Conservation (phyloP, 345 rosid species). For the Eucalyptus cloeziana region DNA sequence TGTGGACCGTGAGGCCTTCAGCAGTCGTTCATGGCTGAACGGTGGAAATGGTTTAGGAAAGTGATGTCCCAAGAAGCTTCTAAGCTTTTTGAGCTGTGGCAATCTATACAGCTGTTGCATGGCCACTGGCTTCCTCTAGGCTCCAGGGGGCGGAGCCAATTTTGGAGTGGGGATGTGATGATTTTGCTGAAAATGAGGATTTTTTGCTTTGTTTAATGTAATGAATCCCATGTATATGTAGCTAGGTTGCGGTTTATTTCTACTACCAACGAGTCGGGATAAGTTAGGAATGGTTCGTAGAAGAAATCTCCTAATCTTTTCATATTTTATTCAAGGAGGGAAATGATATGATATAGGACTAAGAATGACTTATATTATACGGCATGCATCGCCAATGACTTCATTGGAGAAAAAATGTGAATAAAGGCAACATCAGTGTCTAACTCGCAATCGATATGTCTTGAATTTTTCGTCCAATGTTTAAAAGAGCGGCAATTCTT, state of each 20-base stretch:
- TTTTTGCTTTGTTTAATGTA: not conserved
- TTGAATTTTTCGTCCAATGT: not conserved
- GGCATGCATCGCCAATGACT: not conserved
- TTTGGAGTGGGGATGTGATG: not conserved
- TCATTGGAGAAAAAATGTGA: not conserved
- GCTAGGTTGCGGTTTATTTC: not conserved
- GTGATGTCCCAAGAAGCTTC: not conserved
- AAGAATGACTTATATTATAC: not conserved
- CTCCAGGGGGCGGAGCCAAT: not conserved
- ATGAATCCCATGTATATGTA: not conserved
- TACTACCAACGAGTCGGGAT: not conserved
- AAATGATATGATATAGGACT: not conserved
- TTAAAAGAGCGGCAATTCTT: not conserved
- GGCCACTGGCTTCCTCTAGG: not conserved
- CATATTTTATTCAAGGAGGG: not conserved
- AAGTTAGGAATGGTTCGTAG: not conserved
- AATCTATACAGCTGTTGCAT: not conserved
- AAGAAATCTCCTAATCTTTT: not conserved
- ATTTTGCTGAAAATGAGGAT: not conserved
- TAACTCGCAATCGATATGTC: not conserved
- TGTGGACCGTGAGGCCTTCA: conserved; percentile 17
- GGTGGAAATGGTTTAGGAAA: not conserved
- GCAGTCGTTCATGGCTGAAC: conserved; percentile 15
- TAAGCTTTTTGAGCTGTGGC: not conserved
- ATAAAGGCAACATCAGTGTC: not conserved